Evolutionary conservation across 345 rosid species (phyloP), one percentile per base, ranked within the genome.

Genomic region (Carallia brachiata): DNA sequence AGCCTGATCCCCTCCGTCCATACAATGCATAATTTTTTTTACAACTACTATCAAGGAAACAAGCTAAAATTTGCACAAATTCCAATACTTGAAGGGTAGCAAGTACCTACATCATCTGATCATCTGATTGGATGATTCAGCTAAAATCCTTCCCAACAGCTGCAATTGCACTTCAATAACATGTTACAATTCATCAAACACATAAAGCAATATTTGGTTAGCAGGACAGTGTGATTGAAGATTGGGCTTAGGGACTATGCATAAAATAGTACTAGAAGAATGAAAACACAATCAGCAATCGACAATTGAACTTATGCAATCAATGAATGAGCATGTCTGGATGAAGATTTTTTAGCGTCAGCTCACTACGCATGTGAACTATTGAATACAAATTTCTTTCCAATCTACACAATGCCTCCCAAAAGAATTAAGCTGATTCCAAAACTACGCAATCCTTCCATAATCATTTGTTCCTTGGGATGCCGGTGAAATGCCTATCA

Each of bases 401-500:
- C 80, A 83, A 80, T 82, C 72, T 71, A 88, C 83, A 76, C 63
- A 75, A 76, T 75, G 8, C 1, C 12, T 39, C 44, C 1, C 44
- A 39, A 39, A 39, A 39, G 44, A 39, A 39, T 39, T 39, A 39
- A 39, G 2, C 8, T 31, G 72, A 78, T 74, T 67, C 67, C 79
- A 53, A 78, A 81, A 77, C 83, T 82, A 92, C 62, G 88, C 77
- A 76, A 87, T 88, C 83, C 90, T 90, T 82, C 93, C 99, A 69
- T 83, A 82, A 77, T 95, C 97, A 81, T 85, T 89, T 85, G 88
- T 91, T 75, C 93, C 93, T 54, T 88, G 92, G 57, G 95, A 88
- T 55, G 93, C 66, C 17, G 97, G 84, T 27, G 84, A 90, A 59
- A 90, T 83, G 84, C 84, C 89, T 36, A 89, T 76, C 71, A 84